These are phyloP conservation scores for Barnettozyma hawaiiensis DNA, from an alignment of 1,139 yeast species.

Conservation along the genomic window DNA sequence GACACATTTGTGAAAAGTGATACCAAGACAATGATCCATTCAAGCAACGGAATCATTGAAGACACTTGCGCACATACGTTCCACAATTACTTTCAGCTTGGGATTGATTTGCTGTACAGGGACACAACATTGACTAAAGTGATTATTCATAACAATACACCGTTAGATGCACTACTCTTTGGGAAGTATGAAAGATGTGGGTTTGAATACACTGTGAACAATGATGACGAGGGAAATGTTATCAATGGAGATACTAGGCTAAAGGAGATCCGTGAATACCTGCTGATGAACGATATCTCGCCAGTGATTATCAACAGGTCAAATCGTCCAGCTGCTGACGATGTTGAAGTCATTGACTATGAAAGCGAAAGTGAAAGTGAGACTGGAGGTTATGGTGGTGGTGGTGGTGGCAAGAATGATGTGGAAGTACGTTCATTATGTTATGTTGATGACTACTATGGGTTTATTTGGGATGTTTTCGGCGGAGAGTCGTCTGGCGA, in stretches of 20 bases:
- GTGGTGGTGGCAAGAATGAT: not conserved
- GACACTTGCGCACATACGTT: constrained; percentile 23
- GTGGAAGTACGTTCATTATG: constrained; percentile 6
- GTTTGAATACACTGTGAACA: constrained; percentile 2
- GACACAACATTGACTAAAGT: constrained; percentile 37
- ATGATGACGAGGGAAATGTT: not conserved
- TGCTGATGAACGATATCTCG: not conserved
- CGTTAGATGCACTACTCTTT: constrained; percentile 40
- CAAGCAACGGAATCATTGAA: constrained; percentile 6
- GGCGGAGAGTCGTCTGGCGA: constrained; percentile 5
- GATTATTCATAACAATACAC: constrained; percentile 45
- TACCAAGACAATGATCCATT: constrained; percentile 39
- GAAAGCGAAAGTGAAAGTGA: constrained; percentile 2
- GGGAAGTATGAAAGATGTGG: constrained; percentile 38
- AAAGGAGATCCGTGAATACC: not conserved
- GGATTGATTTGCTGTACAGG: constrained; percentile 47
- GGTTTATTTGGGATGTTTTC: constrained; percentile 9
- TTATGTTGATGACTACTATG: constrained; percentile 7
- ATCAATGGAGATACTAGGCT: constrained; percentile 7
- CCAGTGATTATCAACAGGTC: constrained; percentile 12
- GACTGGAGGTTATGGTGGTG: no score
- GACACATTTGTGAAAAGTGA: constrained; percentile 47
- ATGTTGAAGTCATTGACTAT: constrained; percentile 7
- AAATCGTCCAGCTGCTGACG: constrained; percentile 5
- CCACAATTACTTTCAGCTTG: constrained; percentile 51